These are phyloP conservation scores for Peziza echinospora DNA, from an alignment of 495 filamentous ascomycete species.

Conservation along the genomic window DNA sequence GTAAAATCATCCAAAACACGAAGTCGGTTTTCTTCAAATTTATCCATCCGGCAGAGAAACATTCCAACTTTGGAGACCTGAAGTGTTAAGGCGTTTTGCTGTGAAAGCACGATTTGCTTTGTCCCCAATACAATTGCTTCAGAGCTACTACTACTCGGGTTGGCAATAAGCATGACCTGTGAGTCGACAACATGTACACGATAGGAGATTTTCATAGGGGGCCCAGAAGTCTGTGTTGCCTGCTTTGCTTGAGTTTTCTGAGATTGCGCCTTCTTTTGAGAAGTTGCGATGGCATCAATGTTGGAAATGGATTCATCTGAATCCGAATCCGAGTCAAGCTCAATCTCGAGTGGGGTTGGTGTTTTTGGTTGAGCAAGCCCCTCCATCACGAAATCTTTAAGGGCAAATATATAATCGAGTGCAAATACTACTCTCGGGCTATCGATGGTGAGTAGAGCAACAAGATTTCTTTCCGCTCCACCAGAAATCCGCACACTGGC, in stretches of 20 bases:
- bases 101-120: conserved; percentile 77
- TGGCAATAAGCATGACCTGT: conserved; percentile 86
- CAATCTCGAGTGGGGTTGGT: conserved; percentile 5
- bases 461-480: conserved; percentile 58
- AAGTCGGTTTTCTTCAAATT: conserved; percentile 65
- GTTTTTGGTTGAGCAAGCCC: not conserved
- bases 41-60: conserved; percentile 97
- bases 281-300: not conserved
- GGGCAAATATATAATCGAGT: conserved; percentile 78
- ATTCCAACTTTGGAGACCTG: conserved; percentile 86
- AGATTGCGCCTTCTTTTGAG: not conserved
- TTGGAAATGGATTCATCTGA: conserved; percentile 3
- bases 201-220: conserved; percentile 56
- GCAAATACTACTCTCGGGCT: conserved; percentile 89
- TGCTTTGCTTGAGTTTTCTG: not conserved
- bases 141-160: conserved; percentile 68
- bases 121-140: conserved; percentile 91
- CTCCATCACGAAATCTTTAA: conserved; percentile 50
- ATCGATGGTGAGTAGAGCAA: conserved; percentile 85
- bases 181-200: conserved; percentile 86
- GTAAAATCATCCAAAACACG: conserved; percentile 94
- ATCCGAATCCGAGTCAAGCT: conserved; percentile 16
- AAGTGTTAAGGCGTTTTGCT: conserved; percentile 81
- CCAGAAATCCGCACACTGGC: conserved; percentile 84
- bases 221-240: conserved; percentile 18